Conservation (phyloP, 257 asterid genomes). For the Catharanthus roseus region DNA sequence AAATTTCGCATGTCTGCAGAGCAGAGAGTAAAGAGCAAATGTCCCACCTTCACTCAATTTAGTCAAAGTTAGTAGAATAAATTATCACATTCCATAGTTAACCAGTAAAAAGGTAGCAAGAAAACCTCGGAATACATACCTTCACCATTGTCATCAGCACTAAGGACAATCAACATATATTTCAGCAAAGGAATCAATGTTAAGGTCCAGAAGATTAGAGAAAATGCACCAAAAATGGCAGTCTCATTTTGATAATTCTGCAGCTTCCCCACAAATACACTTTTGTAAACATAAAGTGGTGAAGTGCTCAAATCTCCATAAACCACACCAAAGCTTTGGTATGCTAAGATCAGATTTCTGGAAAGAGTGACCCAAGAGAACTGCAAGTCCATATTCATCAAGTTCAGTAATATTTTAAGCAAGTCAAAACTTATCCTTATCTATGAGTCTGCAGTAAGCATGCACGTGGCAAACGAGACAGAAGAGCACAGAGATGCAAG, state of each 20-base stretch:
- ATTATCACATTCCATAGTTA: background rate
- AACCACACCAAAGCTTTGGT: conserved; percentile 96
- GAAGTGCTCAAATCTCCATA: conserved; percentile 96
- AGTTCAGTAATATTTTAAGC: conserved; percentile 13
- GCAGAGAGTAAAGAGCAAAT: conserved; percentile 90
- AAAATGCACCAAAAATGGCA: conserved; percentile 83
- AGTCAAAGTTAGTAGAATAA: conserved; percentile 24
- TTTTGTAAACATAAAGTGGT: conserved; percentile 79
- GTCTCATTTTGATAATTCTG: conserved; percentile 51
- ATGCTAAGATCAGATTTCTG: conserved; percentile 57
- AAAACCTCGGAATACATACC: conserved; percentile 38
- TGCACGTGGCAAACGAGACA: background rate
- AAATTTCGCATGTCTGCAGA: conserved; percentile 90
- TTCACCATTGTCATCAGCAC: conserved; percentile 94
- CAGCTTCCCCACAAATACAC: conserved; percentile 65
- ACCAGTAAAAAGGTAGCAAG: conserved; percentile 1
- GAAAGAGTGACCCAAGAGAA: conserved; percentile 42
- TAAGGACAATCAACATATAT: conserved; percentile 52
- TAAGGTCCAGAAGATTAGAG: conserved; percentile 89
- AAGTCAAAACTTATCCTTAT: background rate
- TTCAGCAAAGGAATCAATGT: conserved; percentile 93
- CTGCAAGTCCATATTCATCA: conserved; percentile 46
- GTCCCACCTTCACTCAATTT: conserved; percentile 68
- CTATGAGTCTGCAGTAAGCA: background rate
- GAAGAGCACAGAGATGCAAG: background rate